Evolutionary conservation across 2,329 filamentous ascomycete species (phyloP).

Genomic region (Salinomyces thailandicus): DNA sequence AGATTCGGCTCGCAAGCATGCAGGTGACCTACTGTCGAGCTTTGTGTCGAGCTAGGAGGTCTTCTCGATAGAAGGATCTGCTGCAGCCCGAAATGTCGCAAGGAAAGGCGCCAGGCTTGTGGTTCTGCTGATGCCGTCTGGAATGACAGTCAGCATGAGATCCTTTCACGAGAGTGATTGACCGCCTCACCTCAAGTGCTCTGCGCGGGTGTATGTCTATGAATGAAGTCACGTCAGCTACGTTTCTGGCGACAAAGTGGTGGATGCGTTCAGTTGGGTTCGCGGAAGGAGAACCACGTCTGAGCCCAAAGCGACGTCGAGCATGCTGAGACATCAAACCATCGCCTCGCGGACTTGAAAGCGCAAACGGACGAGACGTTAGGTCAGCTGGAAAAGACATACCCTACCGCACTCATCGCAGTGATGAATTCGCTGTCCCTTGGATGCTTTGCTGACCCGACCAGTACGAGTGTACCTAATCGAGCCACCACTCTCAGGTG

Average conservation of each 20-base stretch:
- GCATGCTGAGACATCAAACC: too few relatives aligned
- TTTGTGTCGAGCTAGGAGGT: conserved; percentile 36
- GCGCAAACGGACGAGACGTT: too few relatives aligned
- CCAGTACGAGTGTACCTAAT: conserved; percentile 37
- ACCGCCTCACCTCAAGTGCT: conserved; percentile 37
- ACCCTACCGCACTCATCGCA: conserved; percentile 39
- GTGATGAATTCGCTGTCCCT: conserved; percentile 35
- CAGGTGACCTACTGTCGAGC: conserved; percentile 37
- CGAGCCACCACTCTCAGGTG: conserved; percentile 12
- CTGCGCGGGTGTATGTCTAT: conserved; percentile 38
- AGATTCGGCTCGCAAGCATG: too few relatives aligned
- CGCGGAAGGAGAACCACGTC: too few relatives aligned
- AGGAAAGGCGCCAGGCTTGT: conserved; percentile 31
- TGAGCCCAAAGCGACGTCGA: too few relatives aligned
- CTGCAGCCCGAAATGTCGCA: conserved; percentile 34
- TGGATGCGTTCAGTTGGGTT: too few relatives aligned
- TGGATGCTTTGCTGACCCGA: conserved; percentile 38
- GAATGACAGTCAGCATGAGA: conserved; percentile 1
- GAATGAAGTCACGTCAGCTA: too few relatives aligned
- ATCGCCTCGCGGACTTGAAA: too few relatives aligned
- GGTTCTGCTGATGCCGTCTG: conserved; percentile 39
- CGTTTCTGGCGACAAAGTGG: too few relatives aligned
- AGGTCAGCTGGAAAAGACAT: too few relatives aligned
- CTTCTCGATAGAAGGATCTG: conserved; percentile 34
- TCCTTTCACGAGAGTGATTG: too few relatives aligned